A percentile compares a stretch with the other conserved stretches of the same genome.
These are phyloP conservation scores for Globisporangium spinosum DNA, from an alignment of 352 stramenopile species.

Conservation along the genomic window DNA sequence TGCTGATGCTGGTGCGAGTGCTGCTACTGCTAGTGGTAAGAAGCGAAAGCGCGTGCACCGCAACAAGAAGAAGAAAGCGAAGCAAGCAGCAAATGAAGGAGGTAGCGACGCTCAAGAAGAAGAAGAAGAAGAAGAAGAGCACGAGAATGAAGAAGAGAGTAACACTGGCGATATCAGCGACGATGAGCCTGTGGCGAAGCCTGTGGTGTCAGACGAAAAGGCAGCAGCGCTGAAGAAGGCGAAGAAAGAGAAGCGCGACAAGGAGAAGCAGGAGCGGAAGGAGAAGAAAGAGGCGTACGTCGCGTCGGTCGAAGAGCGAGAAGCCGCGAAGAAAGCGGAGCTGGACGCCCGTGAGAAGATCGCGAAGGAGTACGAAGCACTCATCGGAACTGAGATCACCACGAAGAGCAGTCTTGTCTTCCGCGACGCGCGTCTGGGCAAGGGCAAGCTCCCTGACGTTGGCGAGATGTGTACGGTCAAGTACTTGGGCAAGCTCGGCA, in stretches of 20 bases:
- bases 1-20: neutral
- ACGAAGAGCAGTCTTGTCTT: conserved; percentile 55
- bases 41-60: conserved; percentile 32
- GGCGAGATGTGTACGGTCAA: conserved; percentile 78
- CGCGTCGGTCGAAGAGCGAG: conserved; percentile 23
- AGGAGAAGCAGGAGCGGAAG: conserved; percentile 35
- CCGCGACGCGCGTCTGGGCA: conserved; percentile 49
- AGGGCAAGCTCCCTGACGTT: conserved; percentile 40
- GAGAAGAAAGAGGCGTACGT: conserved; percentile 23
- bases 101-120: neutral
- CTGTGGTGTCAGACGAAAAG: conserved; percentile 15
- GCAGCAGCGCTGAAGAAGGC: conserved; percentile 14
- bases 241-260: conserved; percentile 17
- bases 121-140: conserved; percentile 24
- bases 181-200: conserved; percentile 3
- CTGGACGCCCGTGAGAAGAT: conserved; percentile 41
- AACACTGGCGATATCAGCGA: neutral
- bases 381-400: conserved; percentile 47
- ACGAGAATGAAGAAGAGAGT: conserved; percentile 10
- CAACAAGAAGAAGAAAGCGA: conserved; percentile 22
- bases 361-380: conserved; percentile 48
- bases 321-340: conserved; percentile 25
- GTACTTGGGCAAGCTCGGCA: conserved; percentile 56
- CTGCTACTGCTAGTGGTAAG: conserved; percentile 17
- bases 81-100: neutral